Base-by-base conservation (phyloP, 2,329 filamentous ascomycete species). In the Ramularia endophylla region DNA sequence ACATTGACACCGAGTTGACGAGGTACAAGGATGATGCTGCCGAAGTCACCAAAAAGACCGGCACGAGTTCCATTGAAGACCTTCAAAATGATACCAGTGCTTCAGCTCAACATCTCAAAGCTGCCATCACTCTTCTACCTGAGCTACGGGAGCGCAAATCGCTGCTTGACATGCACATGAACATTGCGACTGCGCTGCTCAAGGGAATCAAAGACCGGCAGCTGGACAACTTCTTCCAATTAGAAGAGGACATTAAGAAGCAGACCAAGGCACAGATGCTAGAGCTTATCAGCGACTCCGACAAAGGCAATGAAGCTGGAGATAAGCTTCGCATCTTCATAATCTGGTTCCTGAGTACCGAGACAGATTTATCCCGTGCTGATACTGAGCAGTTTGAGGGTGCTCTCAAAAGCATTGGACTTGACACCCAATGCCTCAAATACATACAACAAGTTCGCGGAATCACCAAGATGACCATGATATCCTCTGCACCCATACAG, bases 161-260 rank as follows among this genome's bases (percentile, higher is more conserved):
- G n/a, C 77, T 83, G 15, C 76, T 98, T 4, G 92, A 95, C 61
- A 97, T 95, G 85, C 92, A 98, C 64, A 98, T 98, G 92, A 95
- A 94, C 61, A 95, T 97, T 44, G 74, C 94, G 3, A 90, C 89
- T 1, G 86, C 87, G 1, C 62, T 84, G 8, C 65, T 83, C 42
- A 78, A 81, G 55, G 89, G 88, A 1, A 95, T 97, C 65, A 95
- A 97, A 62, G 87, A 94, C 54, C 81, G 92, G 12, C 89, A 97
- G 63, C 73, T 98, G 5, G 92, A 98, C 62, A 92, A 92, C 62
- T 98, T 86, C 66, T 98, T 94, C 69, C 87, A 97, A 61, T 71
- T 95, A 5, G 94, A 98, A 62, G 90, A 97, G 63, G 87, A 83
- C 52, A 84, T 95, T 48, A 83, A 83, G 62, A 95, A 94, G 67